These are phyloP conservation scores for Globisporangium solare DNA, from an alignment of 352 stramenopile species.

Conservation along the genomic window DNA sequence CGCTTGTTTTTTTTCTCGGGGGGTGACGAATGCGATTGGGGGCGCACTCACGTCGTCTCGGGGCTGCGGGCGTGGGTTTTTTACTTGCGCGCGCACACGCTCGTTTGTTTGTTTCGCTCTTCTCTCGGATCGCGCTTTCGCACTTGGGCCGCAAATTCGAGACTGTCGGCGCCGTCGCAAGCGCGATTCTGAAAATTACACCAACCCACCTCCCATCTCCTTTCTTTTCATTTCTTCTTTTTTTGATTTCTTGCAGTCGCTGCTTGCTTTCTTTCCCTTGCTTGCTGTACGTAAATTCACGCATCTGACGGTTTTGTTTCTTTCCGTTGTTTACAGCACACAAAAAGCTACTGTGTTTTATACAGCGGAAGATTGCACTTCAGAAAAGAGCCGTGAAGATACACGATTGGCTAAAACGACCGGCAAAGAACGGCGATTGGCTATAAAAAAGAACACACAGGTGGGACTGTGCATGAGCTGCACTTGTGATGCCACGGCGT, in stretches of 20 bases:
- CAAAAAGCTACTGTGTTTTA: not conserved
- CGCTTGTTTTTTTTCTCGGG: too few relatives aligned
- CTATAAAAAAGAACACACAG: conserved; percentile 1
- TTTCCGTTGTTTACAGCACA: not conserved
- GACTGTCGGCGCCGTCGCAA: not conserved
- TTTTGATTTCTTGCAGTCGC: not conserved
- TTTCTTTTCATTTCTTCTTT: conserved; percentile 2
- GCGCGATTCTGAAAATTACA: not conserved
- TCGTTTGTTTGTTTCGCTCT: not conserved
- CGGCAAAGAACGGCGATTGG: not conserved
- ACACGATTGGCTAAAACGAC: not conserved
- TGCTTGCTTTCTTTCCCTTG: not conserved
- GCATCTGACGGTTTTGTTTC: not conserved
- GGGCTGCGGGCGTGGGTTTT: not conserved
- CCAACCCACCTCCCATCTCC: not conserved
- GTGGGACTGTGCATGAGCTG: conserved; percentile 5
- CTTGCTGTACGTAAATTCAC: not conserved
- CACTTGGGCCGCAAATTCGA: conserved; percentile 9
- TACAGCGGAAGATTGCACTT: not conserved
- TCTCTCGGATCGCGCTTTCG: conserved; percentile 1
- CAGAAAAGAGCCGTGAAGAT: not conserved
- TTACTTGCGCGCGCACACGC: conserved; percentile 2
- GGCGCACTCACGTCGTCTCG: not conserved
- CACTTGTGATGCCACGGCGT: conserved; percentile 7
- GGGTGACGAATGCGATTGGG: too few relatives aligned